phyloP scores from a whole-genome alignment of 805 yeast species.

The Candida odintsovae region DNA sequence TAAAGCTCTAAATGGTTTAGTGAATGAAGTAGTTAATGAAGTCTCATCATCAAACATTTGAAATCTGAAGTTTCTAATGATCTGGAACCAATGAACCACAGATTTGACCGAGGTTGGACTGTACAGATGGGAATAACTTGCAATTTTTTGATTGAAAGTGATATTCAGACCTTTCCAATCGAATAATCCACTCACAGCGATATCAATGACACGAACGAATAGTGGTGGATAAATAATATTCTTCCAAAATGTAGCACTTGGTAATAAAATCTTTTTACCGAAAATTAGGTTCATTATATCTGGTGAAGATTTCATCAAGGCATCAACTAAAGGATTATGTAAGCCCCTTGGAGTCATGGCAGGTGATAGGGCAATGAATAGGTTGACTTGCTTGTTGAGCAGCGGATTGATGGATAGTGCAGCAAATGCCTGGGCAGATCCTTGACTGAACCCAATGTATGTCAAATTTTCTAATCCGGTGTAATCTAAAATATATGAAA shows the following conservation, averaged over 20 bases:
- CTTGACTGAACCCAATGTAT: conserved; percentile 90
- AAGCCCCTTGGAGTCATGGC: conserved; percentile 91
- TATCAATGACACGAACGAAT: conserved; percentile 66
- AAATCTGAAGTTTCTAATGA: conserved; percentile 67
- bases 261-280: conserved; percentile 68
- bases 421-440: conserved; percentile 91
- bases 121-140: conserved; percentile 83
- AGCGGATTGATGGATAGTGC: conserved; percentile 64
- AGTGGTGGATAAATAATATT: conserved; percentile 71
- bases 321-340: conserved; percentile 68
- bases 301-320: conserved; percentile 66
- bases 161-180: conserved; percentile 79
- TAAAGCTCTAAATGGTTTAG: conserved; percentile 30
- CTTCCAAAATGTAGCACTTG: conserved; percentile 75
- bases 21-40: conserved; percentile 30
- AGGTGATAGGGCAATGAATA: conserved; percentile 82
- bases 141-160: conserved; percentile 61
- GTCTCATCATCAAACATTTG: conserved; percentile 35
- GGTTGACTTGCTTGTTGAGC: conserved; percentile 48
- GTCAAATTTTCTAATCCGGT: conserved; percentile 52
- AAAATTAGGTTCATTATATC: conserved; percentile 64
- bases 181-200: conserved; percentile 61
- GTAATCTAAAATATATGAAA: conserved; percentile 59
- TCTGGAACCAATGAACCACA: conserved; percentile 96
- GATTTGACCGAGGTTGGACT: conserved; percentile 89